Evolutionary conservation across 164 flowering plant genomes (phyloP), one percentile per base, ranked within the genome.

Genomic region (Kingdonia uniflora): DNA sequence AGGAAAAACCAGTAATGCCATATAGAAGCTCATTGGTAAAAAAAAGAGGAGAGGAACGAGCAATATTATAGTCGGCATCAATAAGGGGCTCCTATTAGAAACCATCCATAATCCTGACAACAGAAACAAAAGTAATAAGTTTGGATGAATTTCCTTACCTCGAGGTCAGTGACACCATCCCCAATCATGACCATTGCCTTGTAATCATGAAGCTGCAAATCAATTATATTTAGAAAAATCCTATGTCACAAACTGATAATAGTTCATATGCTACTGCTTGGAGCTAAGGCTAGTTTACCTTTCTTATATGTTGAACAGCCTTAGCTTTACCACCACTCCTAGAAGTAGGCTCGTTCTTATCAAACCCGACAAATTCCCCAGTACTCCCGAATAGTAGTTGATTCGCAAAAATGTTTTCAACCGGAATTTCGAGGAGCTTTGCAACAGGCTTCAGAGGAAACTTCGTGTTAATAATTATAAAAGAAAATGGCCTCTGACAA

Each of bases 81-180:
- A n/a, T n/a, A n/a, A n/a, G n/a, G n/a, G n/a, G n/a, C n/a, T n/a
- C n/a, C n/a, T n/a, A n/a, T n/a, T n/a, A n/a, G 35, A 29, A 8
- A 29, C 35, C 35, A 29, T 29, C 35, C 6, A 29, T 29, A 29
- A 29, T 29, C 4, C 4, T 29, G 35, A 29, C 8, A 29, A 29
- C 8, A 3, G 4, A 29, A 3, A n/a, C 6, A 29, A 29, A 29
- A 29, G 8, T 29, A 29, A 8, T 29, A 57, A 24, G 19, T 52
- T 29, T 14, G n/a, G n/a, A 50, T 29, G 55, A 39, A 49, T 52
- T 53, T 37, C 12, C 69, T 59, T 63, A 89, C 99, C 92, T 94
- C 97, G 48, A 83, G 92, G 70, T 89, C 99, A 47, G 99, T 94
- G 43, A 95, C 97, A 42, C 96, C 97, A 73, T 94, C 99, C n/a